Conservation (phyloP, 164 flowering plant species). For the Liriodendron chinense region DNA sequence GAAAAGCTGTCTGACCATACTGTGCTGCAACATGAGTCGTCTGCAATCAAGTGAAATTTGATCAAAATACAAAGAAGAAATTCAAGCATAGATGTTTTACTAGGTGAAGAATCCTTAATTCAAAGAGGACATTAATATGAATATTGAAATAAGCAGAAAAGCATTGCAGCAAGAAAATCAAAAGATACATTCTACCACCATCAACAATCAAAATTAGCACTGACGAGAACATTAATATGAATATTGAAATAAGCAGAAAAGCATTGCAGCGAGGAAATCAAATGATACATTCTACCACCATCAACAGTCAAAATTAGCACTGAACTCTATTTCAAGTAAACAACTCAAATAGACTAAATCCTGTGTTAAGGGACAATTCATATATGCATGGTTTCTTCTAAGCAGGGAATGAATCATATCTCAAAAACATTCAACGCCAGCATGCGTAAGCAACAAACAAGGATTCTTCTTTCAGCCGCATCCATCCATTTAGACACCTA, state of each 20-base stretch:
- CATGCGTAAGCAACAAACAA: no score
- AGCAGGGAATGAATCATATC: no score
- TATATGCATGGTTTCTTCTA: no score
- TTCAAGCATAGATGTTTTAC: not conserved
- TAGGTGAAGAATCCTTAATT: not conserved
- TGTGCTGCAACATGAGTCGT: slow-evolving; percentile 96
- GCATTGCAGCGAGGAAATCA: not conserved
- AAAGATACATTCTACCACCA: not conserved
- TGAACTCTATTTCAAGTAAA: no score
- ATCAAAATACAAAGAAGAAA: not conserved
- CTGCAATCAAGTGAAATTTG: slow-evolving; percentile 43
- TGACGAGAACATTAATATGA: not conserved
- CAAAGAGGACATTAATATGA: not conserved
- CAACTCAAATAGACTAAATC: no score
- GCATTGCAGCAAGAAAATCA: not conserved
- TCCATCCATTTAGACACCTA: no score
- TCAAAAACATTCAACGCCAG: no score
- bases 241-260: not conserved
- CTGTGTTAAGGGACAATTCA: no score
- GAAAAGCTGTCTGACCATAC: slow-evolving; percentile 93
- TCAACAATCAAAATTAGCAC: not conserved
- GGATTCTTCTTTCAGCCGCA: no score
- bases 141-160: not conserved
- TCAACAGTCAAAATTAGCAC: not conserved
- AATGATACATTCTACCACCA: not conserved